Evolutionary conservation across 257 asterid species (phyloP), one percentile per base, ranked within the genome.

Genomic region (Solanum chiquidenum): DNA sequence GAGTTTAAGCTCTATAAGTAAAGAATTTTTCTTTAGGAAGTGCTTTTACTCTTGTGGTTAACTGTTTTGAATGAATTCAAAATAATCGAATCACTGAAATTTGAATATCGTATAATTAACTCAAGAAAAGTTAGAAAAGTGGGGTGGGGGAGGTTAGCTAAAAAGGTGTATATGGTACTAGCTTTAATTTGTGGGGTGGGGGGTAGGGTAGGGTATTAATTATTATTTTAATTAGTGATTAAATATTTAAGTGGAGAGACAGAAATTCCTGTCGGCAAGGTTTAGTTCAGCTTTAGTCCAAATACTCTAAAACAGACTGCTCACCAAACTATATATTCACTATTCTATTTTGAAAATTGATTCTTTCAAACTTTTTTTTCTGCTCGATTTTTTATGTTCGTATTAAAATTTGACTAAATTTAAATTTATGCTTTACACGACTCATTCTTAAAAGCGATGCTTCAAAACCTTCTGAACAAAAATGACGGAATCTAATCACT

Each of bases 221-320:
- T 35, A 35, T 2, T 9, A 9, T 20, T 37, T 21, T 37, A 74
- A 74, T 74, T 21, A 37, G 52, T 37, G 33, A 74, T 74, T 37
- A 74, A 74, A 74, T 31, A 74, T 21, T 74, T 74, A 74, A 92
- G 95, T 93, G 96, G 95, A 88, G 88, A 87, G 95, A 94, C 98
- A 94, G 77, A 94, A 91, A 91, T 92, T 90, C 93, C 87, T 95
- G 98, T 96, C 98, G 98, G 98, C 95, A 94, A 64, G 89, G 89
- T 87, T 91, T 89, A 75, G 90, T 93, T 87, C 90, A 90, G 87
- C 86, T 33, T 77, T 85, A 71, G 87, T 86, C 84, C 88, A 89
- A 86, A 72, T 33, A 66, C 79, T 71, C 42, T 75, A 90, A 91
- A 89, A 90, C 88, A 93, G 98, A 94, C 96, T 90, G 90, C 95